Conservation (phyloP, 2,329 filamentous ascomycete species). For the Sordariomycetes sp. region DNA sequence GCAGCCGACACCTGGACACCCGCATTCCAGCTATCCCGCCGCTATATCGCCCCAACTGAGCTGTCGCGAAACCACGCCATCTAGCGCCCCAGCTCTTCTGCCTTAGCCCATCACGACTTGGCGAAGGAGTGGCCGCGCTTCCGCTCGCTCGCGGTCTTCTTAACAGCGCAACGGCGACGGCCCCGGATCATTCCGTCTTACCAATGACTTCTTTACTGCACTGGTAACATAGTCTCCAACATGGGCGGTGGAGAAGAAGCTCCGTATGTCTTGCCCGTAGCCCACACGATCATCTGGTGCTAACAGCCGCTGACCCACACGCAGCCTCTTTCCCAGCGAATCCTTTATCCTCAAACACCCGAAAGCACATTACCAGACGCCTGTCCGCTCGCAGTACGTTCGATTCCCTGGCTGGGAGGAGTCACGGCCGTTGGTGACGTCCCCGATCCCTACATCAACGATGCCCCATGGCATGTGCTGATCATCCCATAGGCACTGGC, state of each 20-base stretch:
- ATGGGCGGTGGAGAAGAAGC: constrained; percentile 5
- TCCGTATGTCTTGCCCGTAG: neutral
- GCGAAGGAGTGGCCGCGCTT: neutral
- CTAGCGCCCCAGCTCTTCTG: neutral
- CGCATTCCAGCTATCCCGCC: neutral
- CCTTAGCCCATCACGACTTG: neutral
- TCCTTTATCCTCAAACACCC: constrained; percentile 44
- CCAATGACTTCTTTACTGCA: constrained; percentile 1
- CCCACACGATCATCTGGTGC: neutral
- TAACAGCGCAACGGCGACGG: neutral
- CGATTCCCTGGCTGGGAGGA: neutral
- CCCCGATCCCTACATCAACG: constrained; percentile 8
- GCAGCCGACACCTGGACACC: neutral
- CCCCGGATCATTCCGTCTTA: neutral
- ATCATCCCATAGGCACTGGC: constrained; percentile 53
- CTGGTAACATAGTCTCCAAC: neutral
- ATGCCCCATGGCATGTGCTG: neutral
- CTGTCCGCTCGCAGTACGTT: constrained; percentile 51
- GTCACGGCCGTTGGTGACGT: constrained; percentile 17
- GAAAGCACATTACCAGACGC: constrained; percentile 54
- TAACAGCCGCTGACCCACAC: constrained; percentile 1
- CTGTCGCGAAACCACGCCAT: neutral
- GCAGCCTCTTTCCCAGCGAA: constrained; percentile 53
- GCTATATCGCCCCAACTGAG: neutral
- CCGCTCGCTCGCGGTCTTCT: neutral